Evolutionary conservation across 2,329 filamentous ascomycete genomes (phyloP), one percentile per base, ranked within the genome.

Genomic region (Macrophomina pseudophaseolina): DNA sequence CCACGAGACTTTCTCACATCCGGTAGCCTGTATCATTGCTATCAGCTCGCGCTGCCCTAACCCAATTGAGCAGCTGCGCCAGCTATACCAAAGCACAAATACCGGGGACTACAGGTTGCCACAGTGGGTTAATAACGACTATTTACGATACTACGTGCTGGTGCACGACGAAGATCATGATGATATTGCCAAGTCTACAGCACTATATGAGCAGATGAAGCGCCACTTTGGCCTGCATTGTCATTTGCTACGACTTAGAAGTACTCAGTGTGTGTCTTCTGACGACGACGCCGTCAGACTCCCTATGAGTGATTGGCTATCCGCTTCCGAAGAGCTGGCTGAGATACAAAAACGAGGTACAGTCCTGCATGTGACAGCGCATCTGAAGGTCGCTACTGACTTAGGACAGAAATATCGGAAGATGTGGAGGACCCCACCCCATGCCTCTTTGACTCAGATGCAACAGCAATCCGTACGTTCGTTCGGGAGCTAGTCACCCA

Each of bases 181-280:
- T 74, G 94, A 99, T 75, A 97, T 98, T 68, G 88, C 88, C 44
- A 91, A 93, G 79, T 97, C 94, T 12, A 94, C 94, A 78, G 87
- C 89, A 18, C 83, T 98, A 33, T 99, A 97, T 78, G 95, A 99
- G 72, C 93, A 97, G 78, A 99, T 99, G 96, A 99, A 98, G 80
- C 89, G 95, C n/a, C 93, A 97, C 79, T 92, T 99, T 70, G 95
- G 95, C 1, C 83, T 98, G 56, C 94, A 99, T 79, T 99, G 95
- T 75, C 95, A 99, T 79, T 84, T 99, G 11, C 83, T 99, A 40
- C 85, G 96, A 69, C 82, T 99, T 60, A 87, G 94, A 71, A 96
- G 92, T 73, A 91, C 88, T 44, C 91, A 93, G 75, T 94, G 93
- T 77, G 90, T 92, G 42, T 88, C 94, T 69, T 94, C 93, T 1